Base-by-base conservation (phyloP, 164 flowering plant species). In the Piper longum region DNA sequence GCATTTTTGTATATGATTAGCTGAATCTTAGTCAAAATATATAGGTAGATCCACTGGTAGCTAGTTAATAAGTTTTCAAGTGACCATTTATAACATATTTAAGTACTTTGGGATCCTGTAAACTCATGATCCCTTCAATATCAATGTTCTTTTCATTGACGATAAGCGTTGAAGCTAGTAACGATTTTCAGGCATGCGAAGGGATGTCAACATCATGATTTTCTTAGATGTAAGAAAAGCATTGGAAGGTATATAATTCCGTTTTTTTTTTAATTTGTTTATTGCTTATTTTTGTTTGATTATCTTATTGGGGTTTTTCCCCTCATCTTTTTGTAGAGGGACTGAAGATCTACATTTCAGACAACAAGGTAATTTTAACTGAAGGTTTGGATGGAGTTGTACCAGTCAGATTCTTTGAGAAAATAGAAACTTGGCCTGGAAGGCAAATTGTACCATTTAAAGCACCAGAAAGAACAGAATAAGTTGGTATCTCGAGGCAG, bases 331-430 rank as follows among this genome's bases (percentile, higher is more conserved):
- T 39, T 57, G 39, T 18, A 93, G 97, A 83, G 7, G 99, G 96
- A 57, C 84, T 93, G 95, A 86, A 88, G 85, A 72, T 93, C 12
- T 90, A 86, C 75, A 75, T 86, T 52, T 90, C 92, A 36, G 99
- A 93, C 59, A 93, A 93, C 78, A 79, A 72, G 72, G 99, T 93
- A 66, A 87, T 90, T 26, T 73, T 90, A 70, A 88, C 96, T 0
- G 96, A 93, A 78, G 99, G 97, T 43, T 83, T 93, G 65, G 86
- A 88, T 61, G 97, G 97, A 41, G 84, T 79, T 19, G 89, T 93
- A 39, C 97, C 97, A 0, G 79, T 78, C 19, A 80, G 82, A 74
- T 89, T 77, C 71, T 85, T 93, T 61, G 76, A 82, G 64, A 85
- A 78, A 75, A 81, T 93, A 11, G 92, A 84, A 77, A 81, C 96